Percentiles rank a stretch among this genome's conserved stretches.
Evolutionary conservation across 306 rosid genomes (phyloP).

Genomic region (Medicago lupulina): DNA sequence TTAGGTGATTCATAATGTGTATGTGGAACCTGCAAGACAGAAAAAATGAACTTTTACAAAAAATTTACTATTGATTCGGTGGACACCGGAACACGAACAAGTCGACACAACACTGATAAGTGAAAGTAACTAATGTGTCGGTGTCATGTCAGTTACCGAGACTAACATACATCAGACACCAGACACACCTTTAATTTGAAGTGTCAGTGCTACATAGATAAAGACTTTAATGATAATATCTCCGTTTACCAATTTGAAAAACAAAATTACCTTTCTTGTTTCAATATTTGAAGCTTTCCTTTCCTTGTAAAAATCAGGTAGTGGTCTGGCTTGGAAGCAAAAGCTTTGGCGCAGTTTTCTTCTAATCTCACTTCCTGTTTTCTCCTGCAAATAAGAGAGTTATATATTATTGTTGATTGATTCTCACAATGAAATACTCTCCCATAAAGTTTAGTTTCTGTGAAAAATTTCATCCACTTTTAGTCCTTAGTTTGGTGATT

Average conservation of each 20-base stretch:
- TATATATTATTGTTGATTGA: background rate
- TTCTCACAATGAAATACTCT: background rate
- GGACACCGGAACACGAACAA: background rate
- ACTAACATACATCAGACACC: no score
- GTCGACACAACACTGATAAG: no score
- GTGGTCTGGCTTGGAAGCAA: slow-evolving; percentile 96
- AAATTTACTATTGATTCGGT: background rate
- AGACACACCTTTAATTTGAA: no score
- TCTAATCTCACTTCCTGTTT: slow-evolving; percentile 69
- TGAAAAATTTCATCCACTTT: no score
- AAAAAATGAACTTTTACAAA: background rate
- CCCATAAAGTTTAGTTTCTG: background rate
- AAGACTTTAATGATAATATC: background rate
- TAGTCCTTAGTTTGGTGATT: no score
- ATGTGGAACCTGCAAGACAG: slow-evolving; percentile 50
- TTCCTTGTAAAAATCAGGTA: slow-evolving; percentile 85
- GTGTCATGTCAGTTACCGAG: background rate
- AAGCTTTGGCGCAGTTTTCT: slow-evolving; percentile 75
- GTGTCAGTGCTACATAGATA: no score
- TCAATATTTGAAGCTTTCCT: slow-evolving; percentile 60
- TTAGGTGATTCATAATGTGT: slow-evolving; percentile 54
- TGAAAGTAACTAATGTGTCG: background rate
- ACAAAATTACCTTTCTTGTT: slow-evolving; percentile 49
- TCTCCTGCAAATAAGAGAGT: slow-evolving; percentile 63
- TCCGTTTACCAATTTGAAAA: background rate